These are phyloP conservation scores for Fusarium albidum DNA, from an alignment of 2,329 filamentous ascomycete species.

Conservation along the genomic window DNA sequence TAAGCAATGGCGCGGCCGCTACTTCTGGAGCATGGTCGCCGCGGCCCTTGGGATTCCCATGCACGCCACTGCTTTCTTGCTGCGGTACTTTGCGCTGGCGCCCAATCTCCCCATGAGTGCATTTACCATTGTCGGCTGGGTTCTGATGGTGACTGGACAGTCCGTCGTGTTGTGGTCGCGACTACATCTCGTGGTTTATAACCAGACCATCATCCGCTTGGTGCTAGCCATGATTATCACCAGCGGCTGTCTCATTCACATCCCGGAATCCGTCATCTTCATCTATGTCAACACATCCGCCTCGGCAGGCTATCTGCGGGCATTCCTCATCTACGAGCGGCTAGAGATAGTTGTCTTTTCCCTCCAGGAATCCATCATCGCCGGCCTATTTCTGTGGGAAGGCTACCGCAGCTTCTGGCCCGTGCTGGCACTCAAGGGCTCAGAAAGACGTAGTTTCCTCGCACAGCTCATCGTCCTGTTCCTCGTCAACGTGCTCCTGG, in stretches of 20 bases:
- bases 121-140: conserved; percentile 30
- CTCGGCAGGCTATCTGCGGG: conserved; percentile 11
- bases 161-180: conserved; percentile 31
- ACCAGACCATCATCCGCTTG: conserved; percentile 30
- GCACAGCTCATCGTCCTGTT: conserved; percentile 23
- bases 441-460: conserved; percentile 25
- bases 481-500: too few species aligned
- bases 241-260: conserved; percentile 28
- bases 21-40: conserved; percentile 29
- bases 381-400: conserved; percentile 30
- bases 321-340: conserved; percentile 31
- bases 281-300: conserved; percentile 25
- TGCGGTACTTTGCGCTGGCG: conserved; percentile 30
- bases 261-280: conserved; percentile 24
- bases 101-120: conserved; percentile 30
- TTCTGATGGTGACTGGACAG: conserved; percentile 32
- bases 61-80: conserved; percentile 26
- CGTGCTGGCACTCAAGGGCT: conserved; percentile 23
- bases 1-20: conserved; percentile 27
- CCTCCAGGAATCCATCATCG: conserved; percentile 30
- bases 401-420: conserved; percentile 25
- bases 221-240: conserved; percentile 29
- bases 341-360: conserved; percentile 29
- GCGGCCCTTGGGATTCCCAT: conserved; percentile 24
- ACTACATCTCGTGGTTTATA: conserved; percentile 25